phyloP scores from a whole-genome alignment of 495 filamentous ascomycete species.

The Sporormia fimetaria region DNA sequence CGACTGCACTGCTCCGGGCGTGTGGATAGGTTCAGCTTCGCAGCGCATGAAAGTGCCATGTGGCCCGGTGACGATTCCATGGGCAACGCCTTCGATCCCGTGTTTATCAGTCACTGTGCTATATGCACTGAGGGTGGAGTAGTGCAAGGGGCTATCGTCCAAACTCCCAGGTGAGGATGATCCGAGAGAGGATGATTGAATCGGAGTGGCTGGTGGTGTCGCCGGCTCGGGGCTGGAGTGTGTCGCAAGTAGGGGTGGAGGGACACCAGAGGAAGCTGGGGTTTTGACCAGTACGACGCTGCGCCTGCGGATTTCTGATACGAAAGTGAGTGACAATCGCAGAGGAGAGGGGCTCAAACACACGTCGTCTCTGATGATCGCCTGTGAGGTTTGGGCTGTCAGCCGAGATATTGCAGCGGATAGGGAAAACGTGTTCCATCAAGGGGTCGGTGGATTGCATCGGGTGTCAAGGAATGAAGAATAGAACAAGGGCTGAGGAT shows the following conservation, averaged over 20 bases:
- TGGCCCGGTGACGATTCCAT: slow-evolving; percentile 5
- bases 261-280: too few species aligned
- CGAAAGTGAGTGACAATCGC: not conserved
- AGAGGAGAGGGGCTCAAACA: too few species aligned
- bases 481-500: too few species aligned
- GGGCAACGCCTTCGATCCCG: not conserved
- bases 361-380: slow-evolving; percentile 3
- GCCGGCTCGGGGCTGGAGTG: too few species aligned
- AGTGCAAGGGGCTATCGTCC: too few species aligned
- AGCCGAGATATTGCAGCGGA: slow-evolving; percentile 14
- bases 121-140: too few species aligned
- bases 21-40: slow-evolving; percentile 16
- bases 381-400: slow-evolving; percentile 7
- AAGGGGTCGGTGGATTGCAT: too few species aligned
- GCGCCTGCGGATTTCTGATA: slow-evolving; percentile 3
- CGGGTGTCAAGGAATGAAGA: too few species aligned
- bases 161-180: too few species aligned
- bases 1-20: slow-evolving; percentile 10
- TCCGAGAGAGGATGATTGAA: too few species aligned
- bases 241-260: too few species aligned
- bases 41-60: slow-evolving; percentile 7
- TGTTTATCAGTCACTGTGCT: slow-evolving; percentile 4
- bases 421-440: slow-evolving; percentile 17
- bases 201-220: too few species aligned
- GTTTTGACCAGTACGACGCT: slow-evolving; percentile 1